Evolutionary conservation across 176 grass and related monocot genomes (phyloP).

Genomic region (Cymbopogon citratus): DNA sequence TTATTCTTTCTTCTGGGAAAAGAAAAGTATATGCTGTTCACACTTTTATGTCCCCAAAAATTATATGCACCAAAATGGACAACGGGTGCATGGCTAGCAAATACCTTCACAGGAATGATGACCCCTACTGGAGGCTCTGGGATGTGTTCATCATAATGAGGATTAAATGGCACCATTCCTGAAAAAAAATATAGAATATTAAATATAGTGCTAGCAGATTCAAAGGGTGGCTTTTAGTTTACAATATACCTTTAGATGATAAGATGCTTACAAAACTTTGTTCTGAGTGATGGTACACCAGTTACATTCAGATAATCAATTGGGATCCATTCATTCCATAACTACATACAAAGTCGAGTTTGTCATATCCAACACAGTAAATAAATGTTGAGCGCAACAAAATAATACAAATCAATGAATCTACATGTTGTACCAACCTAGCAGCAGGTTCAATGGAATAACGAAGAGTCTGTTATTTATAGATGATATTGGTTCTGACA

Average conservation of each 20-base stretch:
- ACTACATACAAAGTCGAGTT: conserved; percentile 32
- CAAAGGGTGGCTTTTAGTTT: neutral
- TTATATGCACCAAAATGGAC: no score
- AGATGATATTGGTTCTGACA: no score
- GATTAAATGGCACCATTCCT: conserved; percentile 74
- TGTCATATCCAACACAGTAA: neutral
- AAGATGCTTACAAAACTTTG: conserved; percentile 66
- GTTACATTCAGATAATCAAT: conserved; percentile 68
- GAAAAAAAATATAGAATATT: conserved; percentile 1
- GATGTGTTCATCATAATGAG: conserved; percentile 37
- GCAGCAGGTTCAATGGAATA: conserved; percentile 29
- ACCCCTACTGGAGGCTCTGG: no score
- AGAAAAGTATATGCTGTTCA: no score
- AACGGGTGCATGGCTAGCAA: no score
- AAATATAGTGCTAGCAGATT: conserved; percentile 21
- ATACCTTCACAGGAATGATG: no score
- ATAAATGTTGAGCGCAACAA: neutral
- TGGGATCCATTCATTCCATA: conserved; percentile 90
- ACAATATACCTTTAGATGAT: conserved; percentile 9
- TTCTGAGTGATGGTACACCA: conserved; percentile 15
- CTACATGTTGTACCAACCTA: conserved; percentile 50
- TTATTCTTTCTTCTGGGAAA: no score
- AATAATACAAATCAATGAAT: conserved; percentile 26
- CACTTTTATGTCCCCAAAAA: no score
- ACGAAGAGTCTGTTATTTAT: no score